phyloP scores from a whole-genome alignment of 192 early-diverging fungal genomes.

The Spinellus fusiger region DNA sequence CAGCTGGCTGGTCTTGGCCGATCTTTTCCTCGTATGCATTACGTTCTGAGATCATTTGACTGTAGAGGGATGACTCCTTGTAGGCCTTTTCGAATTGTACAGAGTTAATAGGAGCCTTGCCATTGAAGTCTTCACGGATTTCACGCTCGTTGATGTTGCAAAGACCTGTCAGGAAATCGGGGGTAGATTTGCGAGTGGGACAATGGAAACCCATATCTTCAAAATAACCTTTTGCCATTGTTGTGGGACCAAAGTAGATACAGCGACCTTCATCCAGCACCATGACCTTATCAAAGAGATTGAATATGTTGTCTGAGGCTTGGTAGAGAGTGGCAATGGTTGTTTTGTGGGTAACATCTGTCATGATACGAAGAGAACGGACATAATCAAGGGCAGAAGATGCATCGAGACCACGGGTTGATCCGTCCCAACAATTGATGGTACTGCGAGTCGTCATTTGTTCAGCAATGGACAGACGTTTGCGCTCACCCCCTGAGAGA shows the following conservation, averaged over 20 bases:
- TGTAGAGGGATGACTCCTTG: constrained; percentile 29
- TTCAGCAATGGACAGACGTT: constrained; percentile 70
- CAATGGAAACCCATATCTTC: constrained; percentile 42
- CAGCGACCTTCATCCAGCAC: constrained; percentile 61
- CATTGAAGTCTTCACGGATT: constrained; percentile 39
- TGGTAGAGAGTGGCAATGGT: constrained; percentile 65
- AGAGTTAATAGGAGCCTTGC: constrained; percentile 39
- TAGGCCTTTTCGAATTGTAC: constrained; percentile 53
- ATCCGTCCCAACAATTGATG: constrained; percentile 65
- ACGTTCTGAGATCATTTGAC: constrained; percentile 26
- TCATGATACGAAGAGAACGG: constrained; percentile 61
- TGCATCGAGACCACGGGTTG: constrained; percentile 72
- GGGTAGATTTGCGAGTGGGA: constrained; percentile 47
- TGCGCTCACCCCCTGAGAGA: constrained; percentile 68
- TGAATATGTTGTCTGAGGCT: constrained; percentile 63
- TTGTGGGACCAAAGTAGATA: constrained; percentile 51
- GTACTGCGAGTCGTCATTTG: constrained; percentile 56
- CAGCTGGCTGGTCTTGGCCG: constrained; percentile 16
- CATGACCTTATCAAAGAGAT: constrained; percentile 58
- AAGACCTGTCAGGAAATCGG: constrained; percentile 62
- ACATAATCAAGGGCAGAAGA: constrained; percentile 75
- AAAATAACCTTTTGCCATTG: constrained; percentile 43
- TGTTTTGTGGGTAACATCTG: constrained; percentile 58
- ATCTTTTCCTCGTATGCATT: constrained; percentile 33
- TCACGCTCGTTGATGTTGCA: constrained; percentile 54